phyloP scores from a whole-genome alignment of 1,284 basidiomycete species.

The Acaromyces ingoldii region DNA sequence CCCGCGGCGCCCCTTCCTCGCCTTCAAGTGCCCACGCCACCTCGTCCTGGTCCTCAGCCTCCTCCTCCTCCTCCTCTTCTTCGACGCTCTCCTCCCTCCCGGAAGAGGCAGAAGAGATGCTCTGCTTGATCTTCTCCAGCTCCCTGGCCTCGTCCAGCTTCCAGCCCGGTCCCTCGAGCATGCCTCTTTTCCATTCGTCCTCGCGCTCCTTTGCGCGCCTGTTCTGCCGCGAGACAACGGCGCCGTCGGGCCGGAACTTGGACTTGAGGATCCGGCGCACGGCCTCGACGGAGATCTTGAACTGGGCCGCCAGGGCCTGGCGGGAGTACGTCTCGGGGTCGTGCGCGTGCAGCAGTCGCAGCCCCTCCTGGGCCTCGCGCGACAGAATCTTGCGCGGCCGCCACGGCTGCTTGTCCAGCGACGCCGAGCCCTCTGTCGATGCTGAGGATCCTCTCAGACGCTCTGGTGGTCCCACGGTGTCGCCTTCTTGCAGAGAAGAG shows the following conservation, averaged over 20 bases:
- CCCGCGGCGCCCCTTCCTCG: not conserved
- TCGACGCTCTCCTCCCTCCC: not conserved
- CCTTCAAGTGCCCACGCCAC: not conserved
- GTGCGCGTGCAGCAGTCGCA: constrained; percentile 33
- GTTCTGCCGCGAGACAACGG: constrained; percentile 19
- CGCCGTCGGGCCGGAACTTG: constrained; percentile 18
- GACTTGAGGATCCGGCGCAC: constrained; percentile 41
- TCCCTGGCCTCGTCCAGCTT: not conserved
- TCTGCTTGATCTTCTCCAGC: constrained; percentile 17
- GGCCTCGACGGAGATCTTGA: constrained; percentile 39
- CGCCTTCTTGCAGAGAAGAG: too few relatives aligned
- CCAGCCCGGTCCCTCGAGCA: too few relatives aligned
- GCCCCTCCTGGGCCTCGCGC: constrained; percentile 43
- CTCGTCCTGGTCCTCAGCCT: constrained; percentile 13
- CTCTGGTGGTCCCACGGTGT: too few relatives aligned
- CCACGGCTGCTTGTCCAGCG: constrained; percentile 19
- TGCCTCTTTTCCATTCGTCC: constrained; percentile 1
- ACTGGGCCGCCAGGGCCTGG: constrained; percentile 26
- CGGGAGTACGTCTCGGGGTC: constrained; percentile 42
- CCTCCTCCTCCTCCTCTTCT: not conserved
- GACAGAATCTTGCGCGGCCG: constrained; percentile 43
- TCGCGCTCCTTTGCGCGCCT: constrained; percentile 18
- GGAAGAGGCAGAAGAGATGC: not conserved
- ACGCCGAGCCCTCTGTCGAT: too few relatives aligned
- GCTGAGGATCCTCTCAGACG: too few relatives aligned